Conservation (phyloP, 2,329 filamentous ascomycete species). For the Penicillium sp. region DNA sequence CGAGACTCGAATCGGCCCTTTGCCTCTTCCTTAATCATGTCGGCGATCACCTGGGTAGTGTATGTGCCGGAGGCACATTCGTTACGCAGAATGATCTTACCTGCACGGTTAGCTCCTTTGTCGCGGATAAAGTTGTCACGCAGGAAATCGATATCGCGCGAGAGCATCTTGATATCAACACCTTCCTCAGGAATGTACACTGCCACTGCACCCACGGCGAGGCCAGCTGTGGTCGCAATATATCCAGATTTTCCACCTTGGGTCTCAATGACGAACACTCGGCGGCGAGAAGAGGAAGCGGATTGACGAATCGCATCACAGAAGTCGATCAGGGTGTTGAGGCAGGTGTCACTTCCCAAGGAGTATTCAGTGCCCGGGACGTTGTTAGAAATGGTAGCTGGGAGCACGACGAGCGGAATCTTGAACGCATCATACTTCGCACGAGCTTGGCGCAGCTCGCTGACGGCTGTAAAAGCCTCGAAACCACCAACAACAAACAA, state of each 20-base stretch:
- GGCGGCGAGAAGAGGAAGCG: constrained; percentile 84
- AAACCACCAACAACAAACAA: constrained; percentile 93
- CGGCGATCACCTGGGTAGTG: constrained; percentile 86
- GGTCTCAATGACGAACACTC: constrained; percentile 97
- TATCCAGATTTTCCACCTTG: constrained; percentile 95
- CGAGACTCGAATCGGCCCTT: constrained; percentile 89
- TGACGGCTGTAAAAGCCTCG: constrained; percentile 90
- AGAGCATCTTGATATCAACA: constrained; percentile 88
- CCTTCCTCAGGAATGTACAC: constrained; percentile 98
- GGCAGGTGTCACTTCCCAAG: constrained; percentile 90
- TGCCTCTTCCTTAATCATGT: constrained; percentile 93
- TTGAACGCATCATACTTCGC: constrained; percentile 78
- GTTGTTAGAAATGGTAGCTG: constrained; percentile 98
- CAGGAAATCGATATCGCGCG: constrained; percentile 83
- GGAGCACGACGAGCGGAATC: constrained; percentile 87
- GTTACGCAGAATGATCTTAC: constrained; percentile 94
- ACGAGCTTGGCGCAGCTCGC: constrained; percentile 79
- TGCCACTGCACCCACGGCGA: constrained; percentile 86
- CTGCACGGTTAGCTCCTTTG: constrained; percentile 82
- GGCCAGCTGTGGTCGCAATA: constrained; percentile 83
- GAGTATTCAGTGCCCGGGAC: constrained; percentile 97
- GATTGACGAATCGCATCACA: constrained; percentile 98
- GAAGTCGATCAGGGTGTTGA: constrained; percentile 92
- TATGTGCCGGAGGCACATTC: constrained; percentile 91
- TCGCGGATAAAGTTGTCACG: constrained; percentile 83